A percentile compares a stretch with the other conserved stretches of the same genome.
phyloP scores from a whole-genome alignment of 1,284 basidiomycete species.

The Naganishia liquefaciens region DNA sequence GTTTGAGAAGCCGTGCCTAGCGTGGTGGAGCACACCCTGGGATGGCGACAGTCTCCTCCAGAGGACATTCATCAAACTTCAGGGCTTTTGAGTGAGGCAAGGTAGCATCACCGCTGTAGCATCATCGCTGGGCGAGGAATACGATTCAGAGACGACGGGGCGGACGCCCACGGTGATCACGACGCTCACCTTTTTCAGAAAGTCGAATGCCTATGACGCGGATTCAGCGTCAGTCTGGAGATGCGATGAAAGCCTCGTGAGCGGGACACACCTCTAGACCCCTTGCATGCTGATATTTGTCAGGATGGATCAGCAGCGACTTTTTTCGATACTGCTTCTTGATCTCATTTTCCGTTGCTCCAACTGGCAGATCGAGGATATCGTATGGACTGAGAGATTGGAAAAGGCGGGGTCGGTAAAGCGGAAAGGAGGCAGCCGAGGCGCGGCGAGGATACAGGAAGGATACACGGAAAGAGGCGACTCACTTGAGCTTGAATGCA shows the following conservation, averaged over 20 bases:
- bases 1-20: neutral
- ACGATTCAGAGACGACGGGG: conserved; percentile 22
- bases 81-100: neutral
- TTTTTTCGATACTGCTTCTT: conserved; percentile 60
- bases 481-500: conserved; percentile 60
- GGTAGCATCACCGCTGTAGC: neutral
- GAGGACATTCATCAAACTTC: neutral
- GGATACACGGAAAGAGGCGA: neutral
- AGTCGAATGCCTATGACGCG: conserved; percentile 58
- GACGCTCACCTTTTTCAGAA: conserved; percentile 58
- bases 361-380: conserved; percentile 57
- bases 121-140: conserved; percentile 5
- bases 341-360: conserved; percentile 57
- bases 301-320: conserved; percentile 61
- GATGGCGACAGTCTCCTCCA: neutral
- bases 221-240: neutral
- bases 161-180: conserved; percentile 2
- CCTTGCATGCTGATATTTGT: conserved; percentile 61
- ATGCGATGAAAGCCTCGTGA: neutral
- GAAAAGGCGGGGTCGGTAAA: neutral
- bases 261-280: conserved; percentile 53
- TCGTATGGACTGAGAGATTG: conserved; percentile 56
- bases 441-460: conserved; percentile 11
- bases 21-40: neutral
- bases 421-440: neutral